These are phyloP conservation scores for Lecanicillium sp. DNA, from an alignment of 2,329 filamentous ascomycete species.

Conservation along the genomic window DNA sequence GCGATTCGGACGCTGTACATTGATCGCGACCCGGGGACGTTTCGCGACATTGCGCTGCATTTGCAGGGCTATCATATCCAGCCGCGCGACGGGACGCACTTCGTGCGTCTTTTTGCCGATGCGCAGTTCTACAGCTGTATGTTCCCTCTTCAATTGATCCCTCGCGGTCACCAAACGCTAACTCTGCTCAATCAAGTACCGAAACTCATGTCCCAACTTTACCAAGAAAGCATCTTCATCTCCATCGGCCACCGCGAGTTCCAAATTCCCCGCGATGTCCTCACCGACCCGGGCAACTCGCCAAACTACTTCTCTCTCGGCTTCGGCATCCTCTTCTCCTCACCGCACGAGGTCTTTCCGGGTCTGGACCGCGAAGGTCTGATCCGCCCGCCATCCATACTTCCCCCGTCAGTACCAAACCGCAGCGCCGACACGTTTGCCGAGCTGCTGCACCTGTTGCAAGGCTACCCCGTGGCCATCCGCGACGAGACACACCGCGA, in stretches of 20 bases:
- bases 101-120: conserved; percentile 87
- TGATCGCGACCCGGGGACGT: conserved; percentile 84
- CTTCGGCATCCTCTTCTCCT: conserved; percentile 80
- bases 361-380: conserved; percentile 72
- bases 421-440: conserved; percentile 77
- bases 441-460: conserved; percentile 72
- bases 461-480: conserved; percentile 77
- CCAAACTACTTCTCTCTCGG: conserved; percentile 94
- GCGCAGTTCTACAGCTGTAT: conserved; percentile 86
- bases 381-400: conserved; percentile 78
- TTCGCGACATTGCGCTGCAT: conserved; percentile 82
- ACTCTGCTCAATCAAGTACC: conserved; percentile 46
- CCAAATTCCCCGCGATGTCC: conserved; percentile 81
- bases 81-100: conserved; percentile 76
- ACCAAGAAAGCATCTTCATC: conserved; percentile 87
- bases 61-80: conserved; percentile 85
- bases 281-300: conserved; percentile 77
- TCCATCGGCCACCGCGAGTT: conserved; percentile 83
- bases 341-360: conserved; percentile 73
- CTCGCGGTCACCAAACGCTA: background rate
- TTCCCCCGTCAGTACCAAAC: conserved; percentile 73
- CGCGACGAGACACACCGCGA: conserved; percentile 68
- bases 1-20: conserved; percentile 81
- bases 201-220: conserved; percentile 81
- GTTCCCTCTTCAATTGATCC: conserved; percentile 15